Conservation (phyloP, 345 rosid species). For the Corchorus capsularis region DNA sequence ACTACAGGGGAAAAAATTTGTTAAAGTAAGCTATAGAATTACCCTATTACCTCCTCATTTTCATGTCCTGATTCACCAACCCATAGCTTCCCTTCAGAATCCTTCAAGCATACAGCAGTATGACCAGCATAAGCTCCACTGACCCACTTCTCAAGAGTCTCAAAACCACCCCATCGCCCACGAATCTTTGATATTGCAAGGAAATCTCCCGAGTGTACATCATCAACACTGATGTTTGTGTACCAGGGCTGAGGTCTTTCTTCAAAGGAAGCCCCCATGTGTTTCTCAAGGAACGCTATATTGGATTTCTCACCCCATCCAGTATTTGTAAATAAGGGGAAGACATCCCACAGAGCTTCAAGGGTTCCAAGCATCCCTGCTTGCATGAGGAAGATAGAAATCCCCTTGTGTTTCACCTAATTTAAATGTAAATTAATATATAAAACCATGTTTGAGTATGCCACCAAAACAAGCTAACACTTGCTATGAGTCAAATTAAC, state of each 20-base stretch:
- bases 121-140: slow-evolving; percentile 99
- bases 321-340: slow-evolving; percentile 90
- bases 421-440: neutral
- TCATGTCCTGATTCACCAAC: slow-evolving; percentile 97
- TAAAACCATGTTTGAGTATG: neutral
- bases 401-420: slow-evolving; percentile 86
- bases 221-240: slow-evolving; percentile 63
- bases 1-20: neutral
- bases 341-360: slow-evolving; percentile 91
- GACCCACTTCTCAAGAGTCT: slow-evolving; percentile 99
- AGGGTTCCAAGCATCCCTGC: slow-evolving; percentile 98
- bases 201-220: slow-evolving; percentile 88
- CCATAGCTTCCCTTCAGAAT: slow-evolving; percentile 93
- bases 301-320: slow-evolving; percentile 95
- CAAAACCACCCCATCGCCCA: slow-evolving; percentile 96
- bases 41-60: slow-evolving; percentile 72
- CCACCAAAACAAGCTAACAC: slow-evolving; percentile 15
- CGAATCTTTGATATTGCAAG: slow-evolving; percentile 90
- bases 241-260: slow-evolving; percentile 84
- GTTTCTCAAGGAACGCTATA: slow-evolving; percentile 79
- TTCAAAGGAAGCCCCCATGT: slow-evolving; percentile 82
- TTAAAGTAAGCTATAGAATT: neutral
- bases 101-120: slow-evolving; percentile 83
- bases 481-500: neutral
- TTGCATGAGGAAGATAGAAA: slow-evolving; percentile 96